These are phyloP conservation scores for Amylocystis lapponica DNA, from an alignment of 768 basidiomycete species.

Conservation along the genomic window DNA sequence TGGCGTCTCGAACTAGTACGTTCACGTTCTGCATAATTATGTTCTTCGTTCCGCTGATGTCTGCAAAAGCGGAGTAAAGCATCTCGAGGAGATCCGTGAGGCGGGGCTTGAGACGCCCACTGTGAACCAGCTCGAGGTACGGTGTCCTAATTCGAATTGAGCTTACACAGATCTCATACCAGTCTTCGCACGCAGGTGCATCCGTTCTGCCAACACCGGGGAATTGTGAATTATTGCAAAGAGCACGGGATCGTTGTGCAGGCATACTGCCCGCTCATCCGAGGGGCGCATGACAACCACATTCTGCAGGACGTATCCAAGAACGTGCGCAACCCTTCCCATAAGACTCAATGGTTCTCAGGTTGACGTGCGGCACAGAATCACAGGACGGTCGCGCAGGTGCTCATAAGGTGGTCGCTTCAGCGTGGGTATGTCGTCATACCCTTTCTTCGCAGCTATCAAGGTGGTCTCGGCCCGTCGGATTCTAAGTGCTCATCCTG, in stretches of 20 bases:
- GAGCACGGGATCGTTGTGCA: conserved; percentile 33
- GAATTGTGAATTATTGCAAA: conserved; percentile 68
- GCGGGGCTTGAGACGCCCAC: conserved; percentile 60
- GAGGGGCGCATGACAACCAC: conserved; percentile 40
- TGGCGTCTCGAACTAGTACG: conserved; percentile 48
- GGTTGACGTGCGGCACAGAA: conserved; percentile 9
- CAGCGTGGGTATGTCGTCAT: conserved; percentile 58
- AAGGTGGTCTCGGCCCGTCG: not conserved
- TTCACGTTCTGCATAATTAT: conserved; percentile 11
- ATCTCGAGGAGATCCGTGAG: conserved; percentile 66
- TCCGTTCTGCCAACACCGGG: conserved; percentile 74
- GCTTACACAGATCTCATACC: not conserved
- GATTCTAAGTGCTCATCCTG: not conserved
- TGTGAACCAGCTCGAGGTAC: conserved; percentile 81
- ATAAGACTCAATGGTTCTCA: not conserved
- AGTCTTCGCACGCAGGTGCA: conserved; percentile 42
- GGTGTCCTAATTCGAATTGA: conserved; percentile 11
- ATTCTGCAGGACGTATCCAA: conserved; percentile 47
- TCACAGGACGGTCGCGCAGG: conserved; percentile 61
- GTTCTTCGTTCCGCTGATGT: not conserved
- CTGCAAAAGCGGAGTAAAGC: conserved; percentile 49
- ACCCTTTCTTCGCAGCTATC: not conserved
- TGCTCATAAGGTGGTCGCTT: conserved; percentile 89
- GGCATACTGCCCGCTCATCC: conserved; percentile 62
- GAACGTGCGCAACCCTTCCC: conserved; percentile 27